Percentiles rank a stretch among this genome's conserved stretches.
phyloP scores from a whole-genome alignment of 139 green algal species.

The Pseudopediastrum boryanum region DNA sequence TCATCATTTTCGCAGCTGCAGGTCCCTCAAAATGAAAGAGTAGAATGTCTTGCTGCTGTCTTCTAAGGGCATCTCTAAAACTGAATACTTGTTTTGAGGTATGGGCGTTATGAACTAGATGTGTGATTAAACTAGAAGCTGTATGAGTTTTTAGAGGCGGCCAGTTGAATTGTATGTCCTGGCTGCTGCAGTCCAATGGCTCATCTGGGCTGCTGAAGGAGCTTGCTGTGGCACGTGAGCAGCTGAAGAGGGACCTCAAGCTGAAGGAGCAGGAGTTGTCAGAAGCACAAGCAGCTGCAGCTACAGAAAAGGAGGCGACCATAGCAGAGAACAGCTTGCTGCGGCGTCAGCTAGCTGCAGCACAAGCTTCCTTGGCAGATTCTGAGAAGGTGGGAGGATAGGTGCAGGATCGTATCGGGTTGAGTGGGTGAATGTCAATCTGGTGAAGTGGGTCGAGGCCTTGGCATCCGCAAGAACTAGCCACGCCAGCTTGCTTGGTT shows the following conservation, averaged over 20 bases:
- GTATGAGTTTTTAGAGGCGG: too few species aligned
- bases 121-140: too few species aligned
- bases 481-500: too few species aligned
- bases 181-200: too few species aligned
- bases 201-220: conserved; percentile 37
- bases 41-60: background rate
- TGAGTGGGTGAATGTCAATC: too few species aligned
- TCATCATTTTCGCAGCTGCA: too few species aligned
- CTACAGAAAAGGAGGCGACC: conserved; percentile 65
- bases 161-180: too few species aligned
- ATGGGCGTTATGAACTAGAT: too few species aligned
- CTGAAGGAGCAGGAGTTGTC: conserved; percentile 46
- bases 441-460: too few species aligned
- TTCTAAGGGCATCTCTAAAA: background rate
- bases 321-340: conserved; percentile 76
- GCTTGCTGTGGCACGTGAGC: conserved; percentile 24
- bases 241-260: conserved; percentile 37
- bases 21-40: too few species aligned
- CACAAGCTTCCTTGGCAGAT: conserved; percentile 52
- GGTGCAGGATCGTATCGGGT: background rate
- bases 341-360: conserved; percentile 69
- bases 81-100: too few species aligned
- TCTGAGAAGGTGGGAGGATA: conserved; percentile 29
- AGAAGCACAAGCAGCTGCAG: conserved; percentile 39
- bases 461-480: too few species aligned